Evolutionary conservation across 805 yeast species (phyloP).

Genomic region (Danielia reshetovae): DNA sequence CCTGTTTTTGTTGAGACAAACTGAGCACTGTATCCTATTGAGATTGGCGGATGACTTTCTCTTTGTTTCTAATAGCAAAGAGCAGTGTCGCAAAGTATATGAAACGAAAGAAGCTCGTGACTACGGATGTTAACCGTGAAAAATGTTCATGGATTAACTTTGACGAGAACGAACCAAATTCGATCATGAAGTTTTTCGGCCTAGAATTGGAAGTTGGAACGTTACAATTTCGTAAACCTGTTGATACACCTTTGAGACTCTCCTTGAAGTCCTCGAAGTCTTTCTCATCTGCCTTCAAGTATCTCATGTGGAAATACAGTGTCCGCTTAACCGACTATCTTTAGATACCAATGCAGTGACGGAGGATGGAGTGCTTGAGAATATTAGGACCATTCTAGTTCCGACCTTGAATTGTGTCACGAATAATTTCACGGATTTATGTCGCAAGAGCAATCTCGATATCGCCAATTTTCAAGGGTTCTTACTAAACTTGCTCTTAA

Average conservation of each 20-base stretch:
- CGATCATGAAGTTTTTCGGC: conserved; percentile 26
- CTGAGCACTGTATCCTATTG: conserved; percentile 36
- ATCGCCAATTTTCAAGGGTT: not conserved
- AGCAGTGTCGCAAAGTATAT: conserved; percentile 17
- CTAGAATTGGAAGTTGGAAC: conserved; percentile 21
- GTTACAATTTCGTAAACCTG: conserved; percentile 16
- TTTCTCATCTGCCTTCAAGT: conserved; percentile 16
- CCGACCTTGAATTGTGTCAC: conserved; percentile 10
- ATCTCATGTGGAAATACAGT: conserved; percentile 21
- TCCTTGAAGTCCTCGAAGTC: conserved; percentile 13
- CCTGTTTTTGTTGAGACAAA: conserved; percentile 14
- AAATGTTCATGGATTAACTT: conserved; percentile 21
- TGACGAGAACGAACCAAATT: conserved; percentile 4
- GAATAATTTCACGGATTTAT: conserved; percentile 4
- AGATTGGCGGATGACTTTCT: conserved; percentile 85
- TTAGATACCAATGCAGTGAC: conserved; percentile 16
- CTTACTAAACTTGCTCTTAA: not conserved
- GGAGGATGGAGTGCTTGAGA: conserved; percentile 10
- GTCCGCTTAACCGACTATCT: conserved; percentile 17
- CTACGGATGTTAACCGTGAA: conserved; percentile 31
- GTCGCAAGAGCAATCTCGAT: not conserved
- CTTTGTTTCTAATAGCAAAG: conserved; percentile 48
- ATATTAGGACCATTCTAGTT: conserved; percentile 7
- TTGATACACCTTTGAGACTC: conserved; percentile 5
- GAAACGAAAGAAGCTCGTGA: conserved; percentile 17